Conservation (phyloP, 202 grass and related monocot genomes). For the Eragrostis tef region DNA sequence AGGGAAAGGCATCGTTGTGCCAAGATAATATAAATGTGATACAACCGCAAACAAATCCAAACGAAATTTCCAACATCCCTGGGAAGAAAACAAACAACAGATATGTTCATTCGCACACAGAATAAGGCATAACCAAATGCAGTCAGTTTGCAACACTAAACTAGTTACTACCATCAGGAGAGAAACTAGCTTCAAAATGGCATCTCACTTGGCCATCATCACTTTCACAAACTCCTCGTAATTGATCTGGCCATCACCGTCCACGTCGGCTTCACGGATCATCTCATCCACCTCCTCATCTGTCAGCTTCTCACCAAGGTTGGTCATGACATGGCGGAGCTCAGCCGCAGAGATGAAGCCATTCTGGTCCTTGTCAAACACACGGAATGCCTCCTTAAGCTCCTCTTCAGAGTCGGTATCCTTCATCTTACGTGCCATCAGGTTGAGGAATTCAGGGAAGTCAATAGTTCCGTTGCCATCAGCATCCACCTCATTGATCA, state of each 20-base stretch:
- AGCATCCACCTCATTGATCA: conserved; percentile 81
- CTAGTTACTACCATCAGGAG: conserved; percentile 54
- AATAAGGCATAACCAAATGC: conserved; percentile 47
- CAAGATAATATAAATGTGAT: conserved; percentile 33
- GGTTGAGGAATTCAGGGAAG: conserved; percentile 80
- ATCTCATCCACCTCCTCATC: conserved; percentile 83
- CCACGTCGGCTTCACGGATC: conserved; percentile 71
- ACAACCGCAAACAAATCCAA: conserved; percentile 36
- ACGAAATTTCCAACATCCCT: conserved; percentile 37
- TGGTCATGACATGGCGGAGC: conserved; percentile 88
- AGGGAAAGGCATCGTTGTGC: conserved; percentile 20
- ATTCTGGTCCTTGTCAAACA: conserved; percentile 85
- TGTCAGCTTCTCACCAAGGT: conserved; percentile 83
- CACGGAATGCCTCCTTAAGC: conserved; percentile 79
- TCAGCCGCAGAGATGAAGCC: conserved; percentile 77
- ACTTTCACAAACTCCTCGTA: conserved; percentile 88
- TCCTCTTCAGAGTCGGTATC: conserved; percentile 79
- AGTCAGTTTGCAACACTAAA: conserved; percentile 49
- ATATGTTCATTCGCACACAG: conserved; percentile 14
- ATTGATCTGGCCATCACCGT: conserved; percentile 82
- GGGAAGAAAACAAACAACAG: conserved; percentile 36
- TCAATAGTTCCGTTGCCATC: conserved; percentile 79
- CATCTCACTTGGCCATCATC: conserved; percentile 83
- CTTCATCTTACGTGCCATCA: conserved; percentile 85
- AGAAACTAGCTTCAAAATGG: conserved; percentile 44